Conservation (phyloP, 345 rosid genomes). For the Mangifera indica region DNA sequence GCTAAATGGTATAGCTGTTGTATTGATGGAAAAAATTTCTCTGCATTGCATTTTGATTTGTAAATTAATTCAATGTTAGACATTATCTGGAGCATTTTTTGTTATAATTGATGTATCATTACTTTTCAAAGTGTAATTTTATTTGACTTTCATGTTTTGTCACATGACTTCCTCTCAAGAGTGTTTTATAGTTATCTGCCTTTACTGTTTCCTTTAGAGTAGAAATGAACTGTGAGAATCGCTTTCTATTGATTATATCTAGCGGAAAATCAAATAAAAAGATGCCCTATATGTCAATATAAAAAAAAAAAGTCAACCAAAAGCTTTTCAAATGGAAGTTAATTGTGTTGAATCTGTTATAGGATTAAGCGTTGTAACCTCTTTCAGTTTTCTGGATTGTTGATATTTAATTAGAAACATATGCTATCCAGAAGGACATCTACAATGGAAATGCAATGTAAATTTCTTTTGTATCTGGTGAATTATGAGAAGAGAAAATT, state of each 20-base stretch:
- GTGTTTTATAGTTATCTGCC: neutral
- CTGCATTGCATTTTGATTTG: neutral
- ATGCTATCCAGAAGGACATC: too few species aligned
- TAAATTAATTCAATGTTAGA: neutral
- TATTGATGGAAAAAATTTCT: neutral
- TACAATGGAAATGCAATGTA: too few species aligned
- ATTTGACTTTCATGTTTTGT: neutral
- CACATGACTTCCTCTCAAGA: neutral
- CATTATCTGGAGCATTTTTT: neutral
- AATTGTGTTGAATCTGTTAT: too few species aligned
- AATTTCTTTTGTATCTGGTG: too few species aligned
- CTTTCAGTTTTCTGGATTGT: too few species aligned
- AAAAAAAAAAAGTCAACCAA: too few species aligned
- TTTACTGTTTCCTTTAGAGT: slow-evolving; percentile 1
- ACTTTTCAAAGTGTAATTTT: neutral
- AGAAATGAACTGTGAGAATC: neutral
- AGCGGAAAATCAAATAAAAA: neutral
- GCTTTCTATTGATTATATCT: neutral
- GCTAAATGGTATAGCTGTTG: neutral
- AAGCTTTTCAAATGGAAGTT: too few species aligned
- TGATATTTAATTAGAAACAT: too few species aligned
- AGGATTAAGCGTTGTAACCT: too few species aligned
- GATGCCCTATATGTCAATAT: neutral
- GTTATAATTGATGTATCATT: neutral
- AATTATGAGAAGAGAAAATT: too few species aligned